Evolutionary conservation across 176 grass and related monocot genomes (phyloP), one percentile per base, ranked within the genome.

Genomic region (Poa pratensis): DNA sequence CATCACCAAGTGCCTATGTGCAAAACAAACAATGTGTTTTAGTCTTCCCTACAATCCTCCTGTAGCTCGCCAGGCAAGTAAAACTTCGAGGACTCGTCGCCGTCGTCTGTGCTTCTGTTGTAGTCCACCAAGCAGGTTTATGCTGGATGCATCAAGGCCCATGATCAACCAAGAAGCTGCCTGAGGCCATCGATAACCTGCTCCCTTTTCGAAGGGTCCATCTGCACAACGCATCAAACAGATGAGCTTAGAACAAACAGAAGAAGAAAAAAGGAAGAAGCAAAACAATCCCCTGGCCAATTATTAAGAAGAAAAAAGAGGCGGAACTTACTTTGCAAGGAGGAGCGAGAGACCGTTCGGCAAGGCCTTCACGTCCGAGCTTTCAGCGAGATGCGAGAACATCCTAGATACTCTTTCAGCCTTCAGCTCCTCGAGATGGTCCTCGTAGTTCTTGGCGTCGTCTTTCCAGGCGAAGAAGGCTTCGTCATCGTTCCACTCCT

Each of bases 391-490:
- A 79, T 69, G 67, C 7, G 80, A 90, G 71, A 95, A 80, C 86
- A 81, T 80, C 57, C 88, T 84, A 6, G 81, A 90, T 78, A 92
- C 75, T 63, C 89, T 94, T 24, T 99, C 79, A 30, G 86, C 82
- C 82, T 91, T 93, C 61, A 99, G 86, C 19, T 99, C 96, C 39
- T 92, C 81, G 23, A 96, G 86, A 85, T 87, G 64, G 37, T 73
- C 81, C 74, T 88, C 84, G 23, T 92, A 99, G 82, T 99, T 99
- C 72, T 76, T 91, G 24, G 88, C 35, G 68, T 99, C 86, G 26
- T 94, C 66, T 82, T 89, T 96, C 96, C 96, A 99, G 80, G 88
- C 68, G 9, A 94, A 96, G 86, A 99, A 99, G 48, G 93, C 90
- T 85, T 89, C 90, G 5, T 99, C 96, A 7, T 99, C 91, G 0